Evolutionary conservation across 371 early-diverging fungal genomes (phyloP).

Genomic region (Saksenaea oblongispora): DNA sequence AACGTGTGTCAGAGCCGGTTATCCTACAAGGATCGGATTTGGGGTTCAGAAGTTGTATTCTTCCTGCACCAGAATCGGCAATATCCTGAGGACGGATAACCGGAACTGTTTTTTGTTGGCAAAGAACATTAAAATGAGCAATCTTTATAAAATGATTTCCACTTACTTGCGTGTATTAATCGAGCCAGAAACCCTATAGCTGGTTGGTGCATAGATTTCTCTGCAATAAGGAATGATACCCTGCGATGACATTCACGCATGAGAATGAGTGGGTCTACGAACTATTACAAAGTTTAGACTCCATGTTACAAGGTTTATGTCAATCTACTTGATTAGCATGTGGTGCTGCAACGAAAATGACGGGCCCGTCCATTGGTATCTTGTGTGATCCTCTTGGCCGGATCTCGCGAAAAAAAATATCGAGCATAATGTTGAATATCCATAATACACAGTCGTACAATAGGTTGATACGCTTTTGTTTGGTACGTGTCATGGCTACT

Average conservation of each 20-base stretch:
- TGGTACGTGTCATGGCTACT: neutral
- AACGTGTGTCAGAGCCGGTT: slow-evolving; percentile 66
- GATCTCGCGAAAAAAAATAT: slow-evolving; percentile 86
- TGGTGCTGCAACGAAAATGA: slow-evolving; percentile 91
- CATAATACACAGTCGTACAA: slow-evolving; percentile 28
- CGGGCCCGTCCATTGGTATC: slow-evolving; percentile 81
- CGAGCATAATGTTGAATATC: slow-evolving; percentile 60
- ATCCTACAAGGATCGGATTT: slow-evolving; percentile 63
- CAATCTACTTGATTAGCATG: slow-evolving; percentile 85
- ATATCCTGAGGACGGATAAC: slow-evolving; percentile 88
- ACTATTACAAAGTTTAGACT: slow-evolving; percentile 39
- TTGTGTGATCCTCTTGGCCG: slow-evolving; percentile 79
- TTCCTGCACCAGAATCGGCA: slow-evolving; percentile 66
- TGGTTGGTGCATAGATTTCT: slow-evolving; percentile 77
- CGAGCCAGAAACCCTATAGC: slow-evolving; percentile 81
- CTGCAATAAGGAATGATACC: slow-evolving; percentile 80
- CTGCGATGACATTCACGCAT: slow-evolving; percentile 72
- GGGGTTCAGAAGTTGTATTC: slow-evolving; percentile 60
- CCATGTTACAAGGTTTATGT: neutral
- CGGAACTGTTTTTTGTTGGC: slow-evolving; percentile 58
- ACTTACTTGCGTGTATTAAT: slow-evolving; percentile 64
- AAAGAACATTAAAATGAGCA: slow-evolving; percentile 1
- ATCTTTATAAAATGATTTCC: neutral
- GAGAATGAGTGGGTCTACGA: slow-evolving; percentile 87
- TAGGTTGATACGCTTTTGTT: slow-evolving; percentile 10